Base-by-base conservation (phyloP, 2,329 filamentous ascomycete genomes). In the Fusarium goolgardi region DNA sequence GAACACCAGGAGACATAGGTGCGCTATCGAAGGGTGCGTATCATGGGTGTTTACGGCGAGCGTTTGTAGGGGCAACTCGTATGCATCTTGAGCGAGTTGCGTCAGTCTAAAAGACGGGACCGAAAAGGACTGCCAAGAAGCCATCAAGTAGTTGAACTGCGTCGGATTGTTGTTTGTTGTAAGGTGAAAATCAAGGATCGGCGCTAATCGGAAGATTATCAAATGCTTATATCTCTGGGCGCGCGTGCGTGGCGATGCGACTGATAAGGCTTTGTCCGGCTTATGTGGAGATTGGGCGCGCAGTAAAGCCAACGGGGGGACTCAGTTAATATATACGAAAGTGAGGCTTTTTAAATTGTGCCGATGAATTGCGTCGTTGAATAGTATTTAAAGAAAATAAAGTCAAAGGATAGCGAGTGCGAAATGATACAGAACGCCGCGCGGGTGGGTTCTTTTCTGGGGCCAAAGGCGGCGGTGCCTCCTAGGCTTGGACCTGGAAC, bases 1-100 rank as follows among this genome's bases (percentile, higher is more conserved):
- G 75, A 97, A 97, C 71, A 98, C 94, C 61, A 97, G 89, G 27
- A 96, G 84, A 39, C 89, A 85, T 31, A 97, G 85, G 73, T 94
- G 86, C 59, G 82, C 83, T 67, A 93, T 83, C 53, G 90, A 84
- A 16, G 90, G 90, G 69, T 93, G 90, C 20, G 84, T 80, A 5
- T 84, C 81, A 70, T 86, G 82, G 13, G 79, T 74, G 52, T 78
- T 77, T 61, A 78, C 76, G 41, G 78, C 76, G 41, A 84, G 76
- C 16, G 80, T 75, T 59, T 79, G 76, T 52, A 84, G 72, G 7
- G 81, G 81, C 53, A 81, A 71, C 25, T 83, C 79, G 70, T 81
- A 81, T 47, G 78, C 77, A 74, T 77, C 58, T 63, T 77, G 77
- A 27, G 77, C 78, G 52, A 81, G 65, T 59, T 74, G 74, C 39